Evolutionary conservation across 345 rosid species (phyloP), one percentile per base, ranked within the genome.

Genomic region (Conringia planisiliqua): DNA sequence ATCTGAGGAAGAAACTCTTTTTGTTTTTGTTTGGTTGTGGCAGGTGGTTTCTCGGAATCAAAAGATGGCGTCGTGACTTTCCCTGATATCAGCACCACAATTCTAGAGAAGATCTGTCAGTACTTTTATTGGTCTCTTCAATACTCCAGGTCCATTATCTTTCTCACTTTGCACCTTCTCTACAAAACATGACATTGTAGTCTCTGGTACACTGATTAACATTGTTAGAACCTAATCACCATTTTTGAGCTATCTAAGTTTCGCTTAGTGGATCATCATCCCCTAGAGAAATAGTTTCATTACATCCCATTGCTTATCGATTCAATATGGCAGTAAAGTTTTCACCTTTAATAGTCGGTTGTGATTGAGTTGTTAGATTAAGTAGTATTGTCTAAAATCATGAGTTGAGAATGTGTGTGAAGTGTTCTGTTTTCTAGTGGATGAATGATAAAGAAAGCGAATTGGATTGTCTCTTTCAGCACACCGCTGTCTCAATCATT

Each of bases 111-210:
- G 88, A 89, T 92, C 52, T 92, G 97, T 70, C 90, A 92, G 56
- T 92, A 89, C 73, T 92, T 92, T 66, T 85, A 92, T 61, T 92
- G 96, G 97, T 88, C 92, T 71, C 89, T 89, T 71, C 93, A 89
- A 73, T 92, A 85, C 62, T 87, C 96, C 47, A 92, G 87, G 97
- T 85, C 27, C 64, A 24, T 66, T 55, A 61, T 42, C 72, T 66
- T 27, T 24, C 54, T 65, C 58, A 1, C 55, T 29, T 66, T 26
- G 18, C 30, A 4, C 9, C 10, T 47, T 36, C 61, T 46, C 66
- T 63, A 18, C 12, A 10, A 22, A 22, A 9, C 61, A 36, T 63
- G 59, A 42, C 63, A n/a, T 33, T 26, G 43, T 57, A 57, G 42
- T 14, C 39, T 70, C 63, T 16, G 1, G 11, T 59, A 17, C 16